Percentiles rank a stretch among this genome's conserved stretches.
Evolutionary conservation across 1,284 basidiomycete species (phyloP).

Genomic region (Apiotrichum laibachii): DNA sequence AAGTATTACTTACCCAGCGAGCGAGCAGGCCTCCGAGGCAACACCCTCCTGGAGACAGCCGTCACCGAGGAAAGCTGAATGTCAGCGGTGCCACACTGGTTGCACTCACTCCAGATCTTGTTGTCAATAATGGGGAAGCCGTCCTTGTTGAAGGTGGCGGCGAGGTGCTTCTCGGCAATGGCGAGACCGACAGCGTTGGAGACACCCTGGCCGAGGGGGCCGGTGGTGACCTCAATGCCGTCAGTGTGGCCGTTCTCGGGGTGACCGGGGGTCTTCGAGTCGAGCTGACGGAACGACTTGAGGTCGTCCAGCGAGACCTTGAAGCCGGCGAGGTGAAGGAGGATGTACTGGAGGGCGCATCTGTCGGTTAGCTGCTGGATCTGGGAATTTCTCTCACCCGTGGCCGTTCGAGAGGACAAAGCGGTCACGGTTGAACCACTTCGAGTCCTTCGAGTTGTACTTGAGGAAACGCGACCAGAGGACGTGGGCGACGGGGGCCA

Average conservation of each 20-base stretch:
- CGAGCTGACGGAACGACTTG: conserved; percentile 63
- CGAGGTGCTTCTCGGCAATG: conserved; percentile 86
- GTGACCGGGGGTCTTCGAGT: conserved; percentile 86
- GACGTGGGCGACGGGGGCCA: conserved; percentile 85
- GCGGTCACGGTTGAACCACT: conserved; percentile 86
- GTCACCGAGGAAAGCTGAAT: conserved; percentile 80
- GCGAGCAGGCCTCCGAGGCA: conserved; percentile 80
- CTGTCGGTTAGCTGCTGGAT: conserved; percentile 48
- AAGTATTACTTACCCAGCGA: conserved; percentile 60
- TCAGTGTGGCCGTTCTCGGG: conserved; percentile 85
- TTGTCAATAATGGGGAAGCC: conserved; percentile 82
- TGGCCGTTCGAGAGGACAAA: conserved; percentile 54
- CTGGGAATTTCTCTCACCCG: conserved; percentile 47
- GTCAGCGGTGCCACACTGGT: conserved; percentile 5
- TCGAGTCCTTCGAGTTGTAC: conserved; percentile 79
- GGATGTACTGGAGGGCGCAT: conserved; percentile 61
- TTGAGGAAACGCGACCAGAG: conserved; percentile 79
- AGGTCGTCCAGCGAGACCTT: conserved; percentile 56
- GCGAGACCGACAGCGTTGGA: conserved; percentile 89
- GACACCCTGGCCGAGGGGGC: conserved; percentile 92
- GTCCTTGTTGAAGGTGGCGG: conserved; percentile 83
- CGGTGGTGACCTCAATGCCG: conserved; percentile 93
- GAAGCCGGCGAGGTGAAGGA: conserved; percentile 53
- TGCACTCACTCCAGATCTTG: conserved; percentile 71
- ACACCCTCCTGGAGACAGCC: conserved; percentile 97